Percentiles rank a stretch among this genome's conserved stretches.
Evolutionary conservation across 495 filamentous ascomycete species (phyloP).

Genomic region (Daldinia concentrica): DNA sequence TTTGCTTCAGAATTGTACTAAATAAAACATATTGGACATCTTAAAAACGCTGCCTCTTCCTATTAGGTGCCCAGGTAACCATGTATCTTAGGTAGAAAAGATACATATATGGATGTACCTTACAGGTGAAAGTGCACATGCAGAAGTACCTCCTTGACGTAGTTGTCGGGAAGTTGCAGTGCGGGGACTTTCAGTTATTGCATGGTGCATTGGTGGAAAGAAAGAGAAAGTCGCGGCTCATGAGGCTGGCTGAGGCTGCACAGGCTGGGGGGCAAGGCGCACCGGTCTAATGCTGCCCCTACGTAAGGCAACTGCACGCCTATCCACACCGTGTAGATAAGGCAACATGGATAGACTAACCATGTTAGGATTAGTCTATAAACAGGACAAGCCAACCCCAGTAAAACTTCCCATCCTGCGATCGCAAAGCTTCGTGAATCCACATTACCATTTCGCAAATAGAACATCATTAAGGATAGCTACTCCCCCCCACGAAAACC

Average conservation of each 20-base stretch:
- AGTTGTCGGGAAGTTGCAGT: conserved; percentile 10
- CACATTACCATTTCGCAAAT: conserved; percentile 34
- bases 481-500: conserved; percentile 10
- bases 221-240: conserved; percentile 1
- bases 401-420: conserved; percentile 38
- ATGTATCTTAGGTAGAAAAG: neutral
- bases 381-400: conserved; percentile 27
- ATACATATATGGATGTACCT: neutral
- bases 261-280: conserved; percentile 10
- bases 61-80: too few species aligned
- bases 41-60: too few species aligned
- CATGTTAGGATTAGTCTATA: neutral
- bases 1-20: too few species aligned
- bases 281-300: conserved; percentile 11
- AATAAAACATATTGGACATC: too few species aligned
- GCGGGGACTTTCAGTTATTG: neutral
- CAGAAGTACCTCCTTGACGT: neutral
- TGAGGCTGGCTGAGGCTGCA: conserved; percentile 14
- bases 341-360: conserved; percentile 7
- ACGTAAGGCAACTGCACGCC: conserved; percentile 5
- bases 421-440: conserved; percentile 42
- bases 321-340: conserved; percentile 8
- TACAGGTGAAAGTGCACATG: neutral
- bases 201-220: neutral
- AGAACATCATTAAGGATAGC: conserved; percentile 20